Evolutionary conservation across 2,329 filamentous ascomycete species (phyloP).

Genomic region (Penicillium sclerotigenum): DNA sequence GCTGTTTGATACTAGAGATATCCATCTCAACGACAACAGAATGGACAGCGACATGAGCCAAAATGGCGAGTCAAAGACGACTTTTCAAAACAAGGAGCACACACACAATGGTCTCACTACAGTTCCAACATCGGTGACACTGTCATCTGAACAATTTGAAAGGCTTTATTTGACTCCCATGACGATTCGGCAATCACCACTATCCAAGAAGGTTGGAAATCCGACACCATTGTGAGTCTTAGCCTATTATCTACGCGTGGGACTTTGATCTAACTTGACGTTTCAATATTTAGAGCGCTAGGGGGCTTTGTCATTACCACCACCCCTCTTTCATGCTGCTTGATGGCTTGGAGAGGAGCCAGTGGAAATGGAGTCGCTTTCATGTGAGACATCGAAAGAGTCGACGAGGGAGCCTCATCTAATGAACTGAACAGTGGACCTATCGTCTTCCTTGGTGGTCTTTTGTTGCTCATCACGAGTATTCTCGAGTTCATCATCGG

Average conservation of each 20-base stretch:
- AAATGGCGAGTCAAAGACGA: slow-evolving; percentile 5
- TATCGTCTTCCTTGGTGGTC: slow-evolving; percentile 54
- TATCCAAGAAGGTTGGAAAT: slow-evolving; percentile 32
- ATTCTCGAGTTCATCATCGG: slow-evolving; percentile 58
- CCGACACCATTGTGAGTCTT: slow-evolving; percentile 33
- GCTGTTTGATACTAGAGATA: background rate
- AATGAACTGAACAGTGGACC: slow-evolving; percentile 38
- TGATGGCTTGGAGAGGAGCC: slow-evolving; percentile 30
- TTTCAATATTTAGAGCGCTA: slow-evolving; percentile 14
- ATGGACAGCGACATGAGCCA: slow-evolving; percentile 9
- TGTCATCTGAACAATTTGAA: slow-evolving; percentile 35
- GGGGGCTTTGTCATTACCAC: slow-evolving; percentile 29
- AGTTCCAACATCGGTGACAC: slow-evolving; percentile 25
- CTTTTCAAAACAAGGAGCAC: slow-evolving; percentile 7
- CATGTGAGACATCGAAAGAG: slow-evolving; percentile 12
- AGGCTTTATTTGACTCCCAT: slow-evolving; percentile 36
- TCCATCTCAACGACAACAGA: background rate
- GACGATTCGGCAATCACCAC: slow-evolving; percentile 28
- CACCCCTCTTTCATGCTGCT: slow-evolving; percentile 24
- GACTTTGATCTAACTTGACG: background rate
- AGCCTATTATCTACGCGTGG: too few relatives aligned
- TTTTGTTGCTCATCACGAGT: slow-evolving; percentile 53
- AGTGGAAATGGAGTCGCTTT: slow-evolving; percentile 26
- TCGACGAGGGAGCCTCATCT: background rate
- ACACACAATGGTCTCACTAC: slow-evolving; percentile 6